These are phyloP conservation scores for Populus tremula DNA, from an alignment of 345 rosid species.

Conservation along the genomic window DNA sequence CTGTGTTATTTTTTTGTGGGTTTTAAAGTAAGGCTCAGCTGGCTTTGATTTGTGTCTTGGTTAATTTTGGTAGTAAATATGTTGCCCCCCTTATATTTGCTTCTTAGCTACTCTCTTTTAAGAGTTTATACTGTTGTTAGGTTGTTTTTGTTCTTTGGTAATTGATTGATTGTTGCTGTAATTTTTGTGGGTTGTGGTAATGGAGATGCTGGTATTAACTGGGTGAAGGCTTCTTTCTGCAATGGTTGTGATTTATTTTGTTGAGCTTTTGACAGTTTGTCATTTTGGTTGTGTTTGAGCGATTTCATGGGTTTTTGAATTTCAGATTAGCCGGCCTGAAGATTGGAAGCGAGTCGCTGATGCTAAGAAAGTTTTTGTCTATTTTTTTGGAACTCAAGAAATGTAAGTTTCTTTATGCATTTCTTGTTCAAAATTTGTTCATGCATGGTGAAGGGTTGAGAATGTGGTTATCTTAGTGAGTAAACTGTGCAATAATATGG, in stretches of 20 bases:
- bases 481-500: neutral
- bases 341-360: conserved; percentile 71
- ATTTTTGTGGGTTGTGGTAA: neutral
- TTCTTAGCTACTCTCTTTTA: neutral
- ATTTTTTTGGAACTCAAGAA: conserved; percentile 84
- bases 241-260: neutral
- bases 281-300: conserved; percentile 9
- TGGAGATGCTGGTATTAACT: neutral
- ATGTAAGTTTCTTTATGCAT: conserved; percentile 53
- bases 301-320: conserved; percentile 33
- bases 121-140: no score
- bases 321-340: conserved; percentile 81
- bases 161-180: neutral
- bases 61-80: neutral
- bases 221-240: neutral
- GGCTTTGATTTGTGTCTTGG: neutral
- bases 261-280: conserved; percentile 1
- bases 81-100: neutral
- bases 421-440: neutral
- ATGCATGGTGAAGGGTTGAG: neutral
- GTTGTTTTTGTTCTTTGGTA: no score
- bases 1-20: neutral
- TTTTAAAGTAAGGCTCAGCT: neutral
- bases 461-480: neutral
- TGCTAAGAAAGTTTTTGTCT: conserved; percentile 78